A percentile compares a stretch with the other conserved stretches of the same genome.
Evolutionary conservation across 805 yeast genomes (phyloP).

Genomic region (Jamesozyma jinghongensis): DNA sequence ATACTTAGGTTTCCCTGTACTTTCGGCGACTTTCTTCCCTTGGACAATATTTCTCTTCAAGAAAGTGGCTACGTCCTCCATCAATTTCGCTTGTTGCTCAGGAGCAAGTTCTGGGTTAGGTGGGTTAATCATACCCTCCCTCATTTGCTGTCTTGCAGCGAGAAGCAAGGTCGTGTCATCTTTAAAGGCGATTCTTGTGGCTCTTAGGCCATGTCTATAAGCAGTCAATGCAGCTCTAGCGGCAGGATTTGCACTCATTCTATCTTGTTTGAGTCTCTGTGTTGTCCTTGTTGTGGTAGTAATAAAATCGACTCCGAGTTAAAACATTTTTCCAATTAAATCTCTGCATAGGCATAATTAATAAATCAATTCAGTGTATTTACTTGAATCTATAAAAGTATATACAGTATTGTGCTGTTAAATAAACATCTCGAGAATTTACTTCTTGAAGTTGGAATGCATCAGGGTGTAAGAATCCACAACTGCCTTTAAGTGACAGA

Average conservation of each 20-base stretch:
- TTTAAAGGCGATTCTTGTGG: constrained; percentile 52
- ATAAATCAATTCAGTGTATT: no score
- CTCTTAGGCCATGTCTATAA: constrained; percentile 58
- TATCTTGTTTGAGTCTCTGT: not conserved
- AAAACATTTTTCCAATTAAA: no score
- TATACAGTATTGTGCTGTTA: no score
- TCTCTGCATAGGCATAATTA: no score
- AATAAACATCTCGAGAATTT: no score
- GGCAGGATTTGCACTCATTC: not conserved
- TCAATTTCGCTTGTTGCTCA: constrained; percentile 43
- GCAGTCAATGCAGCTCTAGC: constrained; percentile 30
- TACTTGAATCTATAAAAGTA: no score
- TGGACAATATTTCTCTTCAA: constrained; percentile 77
- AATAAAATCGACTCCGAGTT: no score
- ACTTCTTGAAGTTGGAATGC: constrained; percentile 14
- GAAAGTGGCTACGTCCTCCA: constrained; percentile 65
- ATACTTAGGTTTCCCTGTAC: constrained; percentile 14
- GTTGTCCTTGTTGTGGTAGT: not conserved
- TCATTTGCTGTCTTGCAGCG: constrained; percentile 56
- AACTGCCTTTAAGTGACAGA: constrained; percentile 63
- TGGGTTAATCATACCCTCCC: constrained; percentile 36
- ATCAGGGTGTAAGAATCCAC: constrained; percentile 42
- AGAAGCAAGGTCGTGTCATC: constrained; percentile 36
- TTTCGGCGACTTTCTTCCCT: constrained; percentile 40
- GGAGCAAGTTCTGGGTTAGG: constrained; percentile 37